A percentile compares a stretch with the other conserved stretches of the same genome.
Conservation (phyloP, 768 basidiomycete species). For the Collybia nuda region DNA sequence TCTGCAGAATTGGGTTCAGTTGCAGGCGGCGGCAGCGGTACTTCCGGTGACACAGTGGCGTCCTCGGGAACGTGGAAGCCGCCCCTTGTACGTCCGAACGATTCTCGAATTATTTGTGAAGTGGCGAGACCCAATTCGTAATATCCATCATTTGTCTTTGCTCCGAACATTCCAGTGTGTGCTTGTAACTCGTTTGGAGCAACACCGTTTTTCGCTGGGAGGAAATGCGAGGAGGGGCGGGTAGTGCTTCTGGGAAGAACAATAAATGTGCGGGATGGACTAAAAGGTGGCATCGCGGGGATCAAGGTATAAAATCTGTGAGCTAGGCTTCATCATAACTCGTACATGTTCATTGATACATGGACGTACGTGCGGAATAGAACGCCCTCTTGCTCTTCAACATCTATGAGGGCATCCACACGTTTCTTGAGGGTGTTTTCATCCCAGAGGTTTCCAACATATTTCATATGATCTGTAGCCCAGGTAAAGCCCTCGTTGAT, state of each 20-base stretch:
- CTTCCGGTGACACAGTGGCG: neutral
- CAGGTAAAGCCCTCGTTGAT: slow-evolving; percentile 68
- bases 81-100: slow-evolving; percentile 33
- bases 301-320: slow-evolving; percentile 78
- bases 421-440: slow-evolving; percentile 59
- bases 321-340: neutral
- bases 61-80: no score
- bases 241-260: slow-evolving; percentile 63
- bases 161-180: slow-evolving; percentile 87
- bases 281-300: slow-evolving; percentile 63
- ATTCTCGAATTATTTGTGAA: slow-evolving; percentile 61
- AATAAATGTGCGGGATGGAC: slow-evolving; percentile 70
- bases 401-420: slow-evolving; percentile 58
- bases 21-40: no score
- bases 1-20: neutral
- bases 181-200: slow-evolving; percentile 80
- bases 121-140: slow-evolving; percentile 78
- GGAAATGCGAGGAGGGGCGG: slow-evolving; percentile 52
- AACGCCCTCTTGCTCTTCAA: slow-evolving; percentile 63
- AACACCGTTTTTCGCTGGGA: slow-evolving; percentile 62
- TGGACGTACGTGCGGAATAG: slow-evolving; percentile 68
- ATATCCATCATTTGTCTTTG: slow-evolving; percentile 84
- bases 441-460: slow-evolving; percentile 85
- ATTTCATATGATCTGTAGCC: slow-evolving; percentile 89
- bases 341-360: neutral